Evolutionary conservation across 2,329 filamentous ascomycete genomes (phyloP).

Genomic region (Alternaria atra): DNA sequence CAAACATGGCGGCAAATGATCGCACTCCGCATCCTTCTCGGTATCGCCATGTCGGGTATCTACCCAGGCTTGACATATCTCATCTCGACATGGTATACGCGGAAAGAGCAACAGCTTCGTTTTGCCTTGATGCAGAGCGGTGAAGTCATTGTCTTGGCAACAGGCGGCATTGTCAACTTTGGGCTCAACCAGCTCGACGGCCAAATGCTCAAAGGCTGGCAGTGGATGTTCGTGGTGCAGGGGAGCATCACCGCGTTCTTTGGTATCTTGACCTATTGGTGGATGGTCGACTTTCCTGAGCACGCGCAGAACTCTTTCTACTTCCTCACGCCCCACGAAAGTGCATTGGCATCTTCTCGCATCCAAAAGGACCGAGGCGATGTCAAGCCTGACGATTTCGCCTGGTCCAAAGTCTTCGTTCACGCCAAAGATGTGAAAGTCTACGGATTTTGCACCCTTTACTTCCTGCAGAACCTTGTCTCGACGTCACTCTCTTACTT

Average conservation of each 20-base stretch:
- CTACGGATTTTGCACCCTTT: slow-evolving; percentile 71
- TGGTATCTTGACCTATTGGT: slow-evolving; percentile 70
- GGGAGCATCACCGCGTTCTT: slow-evolving; percentile 67
- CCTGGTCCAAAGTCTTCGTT: slow-evolving; percentile 62
- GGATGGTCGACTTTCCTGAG: slow-evolving; percentile 76
- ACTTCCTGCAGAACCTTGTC: slow-evolving; percentile 73
- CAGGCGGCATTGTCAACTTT: slow-evolving; percentile 73
- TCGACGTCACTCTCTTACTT: slow-evolving; percentile 73
- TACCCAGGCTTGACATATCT: slow-evolving; percentile 60
- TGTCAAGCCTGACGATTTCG: slow-evolving; percentile 65
- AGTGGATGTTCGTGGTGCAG: slow-evolving; percentile 66
- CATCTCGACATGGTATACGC: slow-evolving; percentile 70
- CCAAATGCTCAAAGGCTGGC: slow-evolving; percentile 67
- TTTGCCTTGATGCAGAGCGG: slow-evolving; percentile 72
- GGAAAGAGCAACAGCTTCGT: slow-evolving; percentile 71
- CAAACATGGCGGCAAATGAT: slow-evolving; percentile 75
- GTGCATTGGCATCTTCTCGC: slow-evolving; percentile 63
- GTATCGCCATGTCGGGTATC: slow-evolving; percentile 66
- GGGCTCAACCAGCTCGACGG: slow-evolving; percentile 72
- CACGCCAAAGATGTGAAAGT: slow-evolving; percentile 69
- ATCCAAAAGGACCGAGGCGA: slow-evolving; percentile 71
- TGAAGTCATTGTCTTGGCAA: slow-evolving; percentile 71
- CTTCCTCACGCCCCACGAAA: slow-evolving; percentile 67
- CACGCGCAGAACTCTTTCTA: slow-evolving; percentile 64
- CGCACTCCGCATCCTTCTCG: slow-evolving; percentile 70